These are phyloP conservation scores for Phytopythium cucurbitacearum DNA, from an alignment of 352 stramenopile species.

Conservation along the genomic window DNA sequence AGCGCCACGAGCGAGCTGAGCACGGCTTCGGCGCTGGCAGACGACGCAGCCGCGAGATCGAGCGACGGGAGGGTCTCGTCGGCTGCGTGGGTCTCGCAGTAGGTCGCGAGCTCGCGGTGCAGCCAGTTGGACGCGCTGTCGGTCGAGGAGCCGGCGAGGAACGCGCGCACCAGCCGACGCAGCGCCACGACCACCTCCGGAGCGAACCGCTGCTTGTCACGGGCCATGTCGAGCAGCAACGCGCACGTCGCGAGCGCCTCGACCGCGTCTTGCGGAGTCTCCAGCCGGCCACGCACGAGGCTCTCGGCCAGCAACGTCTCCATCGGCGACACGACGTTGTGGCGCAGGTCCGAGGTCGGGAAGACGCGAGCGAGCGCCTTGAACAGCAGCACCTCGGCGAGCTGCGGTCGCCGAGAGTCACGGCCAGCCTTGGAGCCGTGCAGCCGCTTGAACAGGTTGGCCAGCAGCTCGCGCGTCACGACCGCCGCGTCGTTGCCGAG, in stretches of 20 bases:
- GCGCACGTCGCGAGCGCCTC: slow-evolving; percentile 77
- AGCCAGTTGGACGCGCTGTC: slow-evolving; percentile 36
- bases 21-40: slow-evolving; percentile 36
- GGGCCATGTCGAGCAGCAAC: slow-evolving; percentile 66
- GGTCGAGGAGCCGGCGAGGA: slow-evolving; percentile 21
- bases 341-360: slow-evolving; percentile 91
- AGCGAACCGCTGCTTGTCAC: slow-evolving; percentile 88
- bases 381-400: slow-evolving; percentile 89
- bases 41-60: slow-evolving; percentile 31
- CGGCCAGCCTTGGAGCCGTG: slow-evolving; percentile 62
- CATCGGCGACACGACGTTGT: slow-evolving; percentile 92
- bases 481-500: slow-evolving; percentile 84
- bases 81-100: slow-evolving; percentile 3
- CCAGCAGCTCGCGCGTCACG: slow-evolving; percentile 87
- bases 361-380: slow-evolving; percentile 89
- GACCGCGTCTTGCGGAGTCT: slow-evolving; percentile 75
- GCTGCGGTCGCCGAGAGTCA: slow-evolving; percentile 33
- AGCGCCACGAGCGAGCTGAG: slow-evolving; percentile 44
- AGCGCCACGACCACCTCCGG: slow-evolving; percentile 78
- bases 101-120: slow-evolving; percentile 29
- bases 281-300: slow-evolving; percentile 55
- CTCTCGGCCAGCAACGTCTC: slow-evolving; percentile 91
- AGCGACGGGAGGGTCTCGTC: slow-evolving; percentile 30
- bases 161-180: slow-evolving; percentile 45
- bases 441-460: slow-evolving; percentile 88